These are phyloP conservation scores for Ascosphaera apis DNA, from an alignment of 2,329 filamentous ascomycete genomes.

Conservation along the genomic window DNA sequence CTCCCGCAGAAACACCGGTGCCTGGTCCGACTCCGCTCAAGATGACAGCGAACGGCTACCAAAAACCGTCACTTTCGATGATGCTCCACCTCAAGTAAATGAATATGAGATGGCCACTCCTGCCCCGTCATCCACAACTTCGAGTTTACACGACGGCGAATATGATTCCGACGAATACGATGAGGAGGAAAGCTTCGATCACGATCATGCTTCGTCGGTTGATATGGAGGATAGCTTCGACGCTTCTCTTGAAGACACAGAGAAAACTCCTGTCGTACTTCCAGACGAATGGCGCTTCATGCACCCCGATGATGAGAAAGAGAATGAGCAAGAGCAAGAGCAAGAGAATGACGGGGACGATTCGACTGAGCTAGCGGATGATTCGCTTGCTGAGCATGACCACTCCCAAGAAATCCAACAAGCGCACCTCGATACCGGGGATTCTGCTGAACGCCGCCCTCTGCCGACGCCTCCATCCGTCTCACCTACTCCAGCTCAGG, in stretches of 20 bases:
- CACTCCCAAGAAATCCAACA: conserved; percentile 12
- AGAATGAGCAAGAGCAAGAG: too few relatives aligned
- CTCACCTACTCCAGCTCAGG: too few relatives aligned
- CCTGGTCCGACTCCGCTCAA: too few relatives aligned
- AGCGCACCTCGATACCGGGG: conserved; percentile 45
- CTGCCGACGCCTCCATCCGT: conserved; percentile 57
- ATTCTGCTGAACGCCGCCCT: conserved; percentile 59
- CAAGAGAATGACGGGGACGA: too few relatives aligned
- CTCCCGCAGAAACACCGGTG: too few relatives aligned
- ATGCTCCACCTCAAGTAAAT: conserved; percentile 77
- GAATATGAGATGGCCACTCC: conserved; percentile 98
- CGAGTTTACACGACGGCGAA: conserved; percentile 76
- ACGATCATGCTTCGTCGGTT: conserved; percentile 30
- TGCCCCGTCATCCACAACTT: conserved; percentile 77
- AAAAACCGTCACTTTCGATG: conserved; percentile 95
- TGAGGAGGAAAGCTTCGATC: conserved; percentile 36
- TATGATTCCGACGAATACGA: conserved; percentile 61
- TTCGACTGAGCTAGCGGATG: too few relatives aligned
- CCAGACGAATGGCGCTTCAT: conserved; percentile 84
- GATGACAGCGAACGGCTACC: conserved; percentile 48
- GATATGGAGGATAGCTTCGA: conserved; percentile 78
- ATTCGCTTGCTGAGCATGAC: too few relatives aligned
- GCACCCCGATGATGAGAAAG: conserved; percentile 17
- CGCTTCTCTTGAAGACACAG: conserved; percentile 79
- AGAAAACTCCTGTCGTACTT: conserved; percentile 93